A percentile compares a stretch with the other conserved stretches of the same genome.
These are phyloP conservation scores for Forsythia suspensa DNA, from an alignment of 257 asterid genomes.

Conservation along the genomic window DNA sequence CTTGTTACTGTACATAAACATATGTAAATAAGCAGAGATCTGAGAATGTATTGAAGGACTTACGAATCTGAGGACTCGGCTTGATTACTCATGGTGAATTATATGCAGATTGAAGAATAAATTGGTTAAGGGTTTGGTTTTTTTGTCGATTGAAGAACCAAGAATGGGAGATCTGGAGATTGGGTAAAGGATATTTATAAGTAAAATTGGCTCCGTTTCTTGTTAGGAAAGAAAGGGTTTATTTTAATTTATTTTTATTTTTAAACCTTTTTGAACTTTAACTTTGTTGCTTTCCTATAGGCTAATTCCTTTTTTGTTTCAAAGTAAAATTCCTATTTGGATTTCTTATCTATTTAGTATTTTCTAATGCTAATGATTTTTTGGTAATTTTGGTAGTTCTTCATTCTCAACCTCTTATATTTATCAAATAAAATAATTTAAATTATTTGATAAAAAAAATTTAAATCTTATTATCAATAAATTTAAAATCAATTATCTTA, in stretches of 20 bases:
- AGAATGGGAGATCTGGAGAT: not conserved
- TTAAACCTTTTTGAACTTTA: not conserved
- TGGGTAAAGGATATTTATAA: not conserved
- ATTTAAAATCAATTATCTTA: too few relatives aligned
- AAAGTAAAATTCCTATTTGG: not conserved
- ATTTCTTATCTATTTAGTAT: not conserved
- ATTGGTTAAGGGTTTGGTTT: not conserved
- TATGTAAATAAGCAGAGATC: not conserved
- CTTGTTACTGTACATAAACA: not conserved
- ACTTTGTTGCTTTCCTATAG: not conserved
- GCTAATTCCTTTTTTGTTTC: not conserved
- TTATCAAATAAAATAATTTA: too few relatives aligned
- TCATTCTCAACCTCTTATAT: too few relatives aligned
- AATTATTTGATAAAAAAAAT: too few relatives aligned
- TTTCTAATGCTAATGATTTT: not conserved
- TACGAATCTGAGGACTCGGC: constrained; percentile 26
- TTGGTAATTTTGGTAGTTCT: not conserved
- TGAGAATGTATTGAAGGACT: not conserved
- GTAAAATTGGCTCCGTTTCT: constrained; percentile 13
- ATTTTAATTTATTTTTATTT: not conserved
- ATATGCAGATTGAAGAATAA: not conserved
- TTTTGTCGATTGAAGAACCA: not conserved
- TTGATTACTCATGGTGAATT: constrained; percentile 24
- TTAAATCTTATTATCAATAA: too few relatives aligned
- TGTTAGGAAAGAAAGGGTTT: constrained; percentile 19